A percentile compares a stretch with the other conserved stretches of the same genome.
Conservation (phyloP, 2,329 filamentous ascomycete genomes). For the Cladosporium phlei region DNA sequence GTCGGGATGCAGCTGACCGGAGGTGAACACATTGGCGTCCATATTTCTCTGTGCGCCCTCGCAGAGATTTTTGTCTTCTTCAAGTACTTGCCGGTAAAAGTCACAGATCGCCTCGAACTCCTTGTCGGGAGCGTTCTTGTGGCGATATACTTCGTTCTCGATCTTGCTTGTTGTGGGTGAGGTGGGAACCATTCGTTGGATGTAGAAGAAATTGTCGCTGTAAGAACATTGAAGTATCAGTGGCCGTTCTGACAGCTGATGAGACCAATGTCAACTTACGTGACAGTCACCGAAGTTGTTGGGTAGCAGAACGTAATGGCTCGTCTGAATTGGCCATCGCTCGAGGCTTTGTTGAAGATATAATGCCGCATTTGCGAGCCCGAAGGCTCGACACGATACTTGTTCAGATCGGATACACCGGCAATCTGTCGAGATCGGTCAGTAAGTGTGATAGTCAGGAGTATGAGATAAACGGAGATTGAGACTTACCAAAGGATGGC, state of each 20-base stretch:
- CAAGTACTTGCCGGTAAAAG: slow-evolving; percentile 54
- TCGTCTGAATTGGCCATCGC: slow-evolving; percentile 8
- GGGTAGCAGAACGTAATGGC: slow-evolving; percentile 12
- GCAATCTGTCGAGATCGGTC: slow-evolving; percentile 33
- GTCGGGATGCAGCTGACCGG: slow-evolving; percentile 54
- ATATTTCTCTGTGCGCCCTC: slow-evolving; percentile 53
- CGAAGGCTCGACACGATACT: slow-evolving; percentile 8
- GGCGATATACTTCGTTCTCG: slow-evolving; percentile 46
- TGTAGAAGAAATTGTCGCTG: slow-evolving; percentile 44
- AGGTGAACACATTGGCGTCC: slow-evolving; percentile 53
- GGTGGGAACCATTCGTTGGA: slow-evolving; percentile 31
- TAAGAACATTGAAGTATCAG: not conserved
- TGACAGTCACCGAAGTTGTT: slow-evolving; percentile 10
- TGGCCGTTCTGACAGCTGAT: not conserved
- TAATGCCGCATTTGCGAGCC: slow-evolving; percentile 11
- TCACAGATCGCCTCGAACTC: slow-evolving; percentile 40
- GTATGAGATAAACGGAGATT: not conserved
- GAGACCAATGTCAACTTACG: not conserved
- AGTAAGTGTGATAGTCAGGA: not conserved
- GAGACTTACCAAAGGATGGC: slow-evolving; percentile 44
- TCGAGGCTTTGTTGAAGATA: slow-evolving; percentile 10
- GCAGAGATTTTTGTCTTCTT: slow-evolving; percentile 58
- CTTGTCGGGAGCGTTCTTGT: slow-evolving; percentile 38
- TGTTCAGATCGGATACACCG: slow-evolving; percentile 4
- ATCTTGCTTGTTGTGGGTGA: slow-evolving; percentile 46